Conservation (phyloP, 2,329 filamentous ascomycete species). For the Whalleya microplaca region DNA sequence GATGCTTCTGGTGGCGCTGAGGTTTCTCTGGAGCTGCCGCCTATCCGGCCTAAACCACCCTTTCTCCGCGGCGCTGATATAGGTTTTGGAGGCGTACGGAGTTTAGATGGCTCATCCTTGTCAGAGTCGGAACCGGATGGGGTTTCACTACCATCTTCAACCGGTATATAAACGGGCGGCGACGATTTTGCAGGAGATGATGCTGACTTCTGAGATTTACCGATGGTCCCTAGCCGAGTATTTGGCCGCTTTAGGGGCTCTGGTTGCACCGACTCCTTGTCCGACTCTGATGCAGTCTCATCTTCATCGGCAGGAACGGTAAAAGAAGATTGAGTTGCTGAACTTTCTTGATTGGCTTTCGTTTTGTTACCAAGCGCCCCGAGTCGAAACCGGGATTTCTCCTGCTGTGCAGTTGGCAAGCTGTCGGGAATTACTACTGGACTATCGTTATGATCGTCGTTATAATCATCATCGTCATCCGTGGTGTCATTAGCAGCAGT, state of each 20-base stretch:
- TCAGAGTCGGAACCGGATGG: conserved; percentile 30
- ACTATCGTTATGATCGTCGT: conserved; percentile 30
- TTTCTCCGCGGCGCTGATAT: conserved; percentile 16
- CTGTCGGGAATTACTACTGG: conserved; percentile 24
- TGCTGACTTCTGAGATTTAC: conserved; percentile 34
- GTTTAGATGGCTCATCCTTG: conserved; percentile 5
- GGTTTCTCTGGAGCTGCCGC: conserved; percentile 24
- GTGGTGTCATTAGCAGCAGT: conserved; percentile 14
- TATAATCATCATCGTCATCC: conserved; percentile 28
- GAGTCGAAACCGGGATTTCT: conserved; percentile 23
- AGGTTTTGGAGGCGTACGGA: conserved; percentile 6
- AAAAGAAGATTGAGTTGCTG: conserved; percentile 29
- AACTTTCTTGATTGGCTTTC: conserved; percentile 5
- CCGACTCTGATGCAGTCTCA: conserved; percentile 37
- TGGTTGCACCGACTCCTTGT: conserved; percentile 27
- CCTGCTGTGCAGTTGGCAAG: conserved; percentile 9
- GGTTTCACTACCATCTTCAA: conserved; percentile 28
- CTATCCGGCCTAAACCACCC: conserved; percentile 29
- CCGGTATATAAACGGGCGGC: conserved; percentile 22
- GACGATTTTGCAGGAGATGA: conserved; percentile 29
- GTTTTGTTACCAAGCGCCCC: conserved; percentile 27
- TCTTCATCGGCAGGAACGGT: conserved; percentile 30
- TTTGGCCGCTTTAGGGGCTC: conserved; percentile 12
- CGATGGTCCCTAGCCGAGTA: conserved; percentile 24
- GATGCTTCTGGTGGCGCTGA: conserved; percentile 9